Percentiles rank a stretch among this genome's conserved stretches.
These are phyloP conservation scores for Brasenia schreberi DNA, from an alignment of 164 flowering plant genomes.

Conservation along the genomic window DNA sequence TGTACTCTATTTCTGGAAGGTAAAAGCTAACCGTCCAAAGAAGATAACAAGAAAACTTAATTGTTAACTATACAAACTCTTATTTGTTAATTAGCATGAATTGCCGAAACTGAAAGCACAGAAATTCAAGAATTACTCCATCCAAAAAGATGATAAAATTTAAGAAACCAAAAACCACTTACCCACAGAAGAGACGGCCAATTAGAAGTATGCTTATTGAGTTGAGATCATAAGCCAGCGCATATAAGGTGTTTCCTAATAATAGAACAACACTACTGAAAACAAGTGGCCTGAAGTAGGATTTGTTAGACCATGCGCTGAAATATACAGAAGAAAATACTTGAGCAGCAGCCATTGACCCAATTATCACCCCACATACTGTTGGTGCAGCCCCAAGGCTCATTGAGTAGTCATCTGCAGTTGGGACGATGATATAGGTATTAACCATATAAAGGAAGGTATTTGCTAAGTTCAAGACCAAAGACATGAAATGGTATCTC, in stretches of 20 bases:
- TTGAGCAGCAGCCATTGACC: slow-evolving; percentile 57
- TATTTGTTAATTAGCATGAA: no score
- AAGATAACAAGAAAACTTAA: not conserved
- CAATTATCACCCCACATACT: slow-evolving; percentile 51
- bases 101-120: no score
- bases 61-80: no score
- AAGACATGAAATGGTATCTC: slow-evolving; percentile 37
- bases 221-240: slow-evolving; percentile 49
- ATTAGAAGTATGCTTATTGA: slow-evolving; percentile 37
- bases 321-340: slow-evolving; percentile 51
- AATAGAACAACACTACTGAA: slow-evolving; percentile 50
- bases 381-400: slow-evolving; percentile 59
- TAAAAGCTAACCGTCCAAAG: not conserved
- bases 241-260: slow-evolving; percentile 36
- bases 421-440: slow-evolving; percentile 45
- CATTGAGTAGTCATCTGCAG: slow-evolving; percentile 42
- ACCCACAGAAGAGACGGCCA: slow-evolving; percentile 55
- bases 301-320: slow-evolving; percentile 61
- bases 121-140: no score
- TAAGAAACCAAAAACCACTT: slow-evolving; percentile 6
- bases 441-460: slow-evolving; percentile 54
- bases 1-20: not conserved
- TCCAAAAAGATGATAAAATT: no score
- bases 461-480: slow-evolving; percentile 41
- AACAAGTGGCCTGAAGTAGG: slow-evolving; percentile 47